A percentile compares a stretch with the other conserved stretches of the same genome.
These are phyloP conservation scores for Tricladium varicosporioides DNA, from an alignment of 2,329 filamentous ascomycete species.

Conservation along the genomic window DNA sequence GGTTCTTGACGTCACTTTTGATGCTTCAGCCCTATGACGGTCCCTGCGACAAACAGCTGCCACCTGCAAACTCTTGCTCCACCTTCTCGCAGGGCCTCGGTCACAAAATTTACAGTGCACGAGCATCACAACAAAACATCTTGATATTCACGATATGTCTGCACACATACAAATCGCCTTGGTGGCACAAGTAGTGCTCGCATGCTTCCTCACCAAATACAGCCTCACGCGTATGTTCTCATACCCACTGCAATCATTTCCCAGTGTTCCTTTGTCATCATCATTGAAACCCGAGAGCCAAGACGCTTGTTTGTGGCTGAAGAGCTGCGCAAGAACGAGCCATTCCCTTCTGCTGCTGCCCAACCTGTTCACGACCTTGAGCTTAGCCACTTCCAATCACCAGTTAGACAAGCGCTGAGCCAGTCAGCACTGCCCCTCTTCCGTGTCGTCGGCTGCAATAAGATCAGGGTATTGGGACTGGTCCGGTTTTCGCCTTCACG, in stretches of 20 bases:
- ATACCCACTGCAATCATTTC: too few relatives aligned
- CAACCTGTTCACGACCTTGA: background rate
- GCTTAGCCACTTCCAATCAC: background rate
- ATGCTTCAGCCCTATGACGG: background rate
- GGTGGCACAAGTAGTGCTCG: too few relatives aligned
- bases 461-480: background rate
- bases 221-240: too few relatives aligned
- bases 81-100: background rate
- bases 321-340: conserved; percentile 4
- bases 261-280: background rate
- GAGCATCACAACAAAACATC: too few relatives aligned
- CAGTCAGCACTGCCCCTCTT: conserved; percentile 12
- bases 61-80: background rate
- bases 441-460: background rate
- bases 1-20: background rate
- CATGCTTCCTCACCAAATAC: too few relatives aligned
- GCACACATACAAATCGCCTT: too few relatives aligned
- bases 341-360: background rate
- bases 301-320: conserved; percentile 10
- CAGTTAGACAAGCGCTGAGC: background rate
- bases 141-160: too few relatives aligned
- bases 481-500: conserved; percentile 2
- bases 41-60: background rate
- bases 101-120: too few relatives aligned
- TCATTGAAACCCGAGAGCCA: conserved; percentile 1